Base-by-base conservation (phyloP, 192 early-diverging fungal genomes). In the Ambispora gerdemannii region DNA sequence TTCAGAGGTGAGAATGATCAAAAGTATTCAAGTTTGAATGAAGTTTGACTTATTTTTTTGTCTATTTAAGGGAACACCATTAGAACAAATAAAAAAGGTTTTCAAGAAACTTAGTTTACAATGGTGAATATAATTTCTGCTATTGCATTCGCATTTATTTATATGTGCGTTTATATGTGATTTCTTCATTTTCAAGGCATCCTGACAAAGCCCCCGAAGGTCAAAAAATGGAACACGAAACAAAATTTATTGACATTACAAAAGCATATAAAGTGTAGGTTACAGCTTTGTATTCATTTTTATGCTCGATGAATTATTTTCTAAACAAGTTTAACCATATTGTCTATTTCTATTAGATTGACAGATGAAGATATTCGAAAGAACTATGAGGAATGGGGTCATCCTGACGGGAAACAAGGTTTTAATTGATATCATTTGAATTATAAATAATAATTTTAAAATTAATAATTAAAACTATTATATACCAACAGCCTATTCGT, bases 321-420 rank as follows among this genome's bases (percentile, higher is more conserved):
- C 3, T 24, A 30, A 70, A 47, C 58, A 22, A 11, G 6, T 4
- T 8, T 8, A n/a, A 58, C n/a, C 28, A 4, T 58, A 59, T 55
- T 22, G 65, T 61, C 33, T 25, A 30, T 10, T 50, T 64, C 38
- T 64, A 19, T 19, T 78, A 89, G 87, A 31, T 80, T 99, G 72
- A 99, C 96, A 2, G 90, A 99, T 72, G 90, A 94, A 17, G 93
- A 90, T 61, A 90, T 87, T 22, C 87, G 91, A 67, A 88, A 91
- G 72, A 93, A 91, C 77, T 99, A 89, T 82, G 94, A 97, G 70
- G 93, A 99, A 76, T 95, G 84, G 69, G 96, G 96, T 61, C 93
- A 98, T 77, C 95, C 97, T 19, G 97, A 99, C 76, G 97, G 97
- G 15, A 95, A 92, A 73, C 95, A 97, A 78, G 68, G 68, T 70